phyloP scores from a whole-genome alignment of 345 rosid species.

The Noccaea caerulescens region DNA sequence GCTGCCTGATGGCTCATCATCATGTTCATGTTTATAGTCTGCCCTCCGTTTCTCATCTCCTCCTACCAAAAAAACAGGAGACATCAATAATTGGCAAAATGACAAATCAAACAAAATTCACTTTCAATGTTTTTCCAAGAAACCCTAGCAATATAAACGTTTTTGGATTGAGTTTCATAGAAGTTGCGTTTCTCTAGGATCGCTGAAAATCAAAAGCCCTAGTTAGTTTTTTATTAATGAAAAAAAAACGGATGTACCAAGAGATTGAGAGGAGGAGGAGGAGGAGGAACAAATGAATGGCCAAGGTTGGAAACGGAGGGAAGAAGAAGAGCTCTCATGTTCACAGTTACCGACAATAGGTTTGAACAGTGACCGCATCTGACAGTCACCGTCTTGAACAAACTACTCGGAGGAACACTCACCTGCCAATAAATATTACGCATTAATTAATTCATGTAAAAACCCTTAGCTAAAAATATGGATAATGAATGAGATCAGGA shows the following conservation, averaged over 20 bases:
- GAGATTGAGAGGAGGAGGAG: conserved; percentile 23
- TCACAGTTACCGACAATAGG: conserved; percentile 67
- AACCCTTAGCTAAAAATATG: conserved; percentile 3
- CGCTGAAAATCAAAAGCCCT: not conserved
- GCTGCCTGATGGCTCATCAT: conserved; percentile 53
- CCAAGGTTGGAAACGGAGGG: conserved; percentile 72
- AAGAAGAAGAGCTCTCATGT: conserved; percentile 70
- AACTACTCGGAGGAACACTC: conserved; percentile 86
- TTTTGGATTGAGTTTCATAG: conserved; percentile 16
- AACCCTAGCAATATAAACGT: conserved; percentile 11
- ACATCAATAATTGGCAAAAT: not conserved
- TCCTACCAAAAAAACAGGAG: conserved; percentile 51
- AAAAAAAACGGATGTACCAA: conserved; percentile 21
- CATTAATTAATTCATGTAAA: not conserved
- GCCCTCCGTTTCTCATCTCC: conserved; percentile 69
- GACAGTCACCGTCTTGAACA: conserved; percentile 92
- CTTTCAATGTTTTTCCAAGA: not conserved
- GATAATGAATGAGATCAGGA: conserved; percentile 16
- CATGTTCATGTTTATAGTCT: conserved; percentile 60
- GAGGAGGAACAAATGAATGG: conserved; percentile 63
- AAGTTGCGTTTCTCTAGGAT: not conserved
- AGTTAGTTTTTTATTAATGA: not conserved
- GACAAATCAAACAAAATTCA: conserved; percentile 7
- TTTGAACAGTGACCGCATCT: conserved; percentile 96
- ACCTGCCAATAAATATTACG: conserved; percentile 54